These are phyloP conservation scores for Ceratobasidium sp. DNA, from an alignment of 1,284 basidiomycete genomes.

Conservation along the genomic window DNA sequence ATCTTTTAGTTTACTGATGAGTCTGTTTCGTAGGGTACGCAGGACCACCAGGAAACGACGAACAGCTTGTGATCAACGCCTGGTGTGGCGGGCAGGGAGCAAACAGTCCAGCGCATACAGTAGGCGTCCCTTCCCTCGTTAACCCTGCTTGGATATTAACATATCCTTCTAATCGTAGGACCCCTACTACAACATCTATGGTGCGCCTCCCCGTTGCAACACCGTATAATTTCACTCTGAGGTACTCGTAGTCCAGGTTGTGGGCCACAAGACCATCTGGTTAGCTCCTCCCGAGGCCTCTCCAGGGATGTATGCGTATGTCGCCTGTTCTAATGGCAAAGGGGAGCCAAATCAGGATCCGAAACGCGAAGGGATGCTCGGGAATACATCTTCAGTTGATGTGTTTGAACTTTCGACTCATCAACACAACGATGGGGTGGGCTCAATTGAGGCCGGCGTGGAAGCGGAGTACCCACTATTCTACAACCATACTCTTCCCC, in stretches of 20 bases:
- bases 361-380: slow-evolving; percentile 46
- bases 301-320: slow-evolving; percentile 59
- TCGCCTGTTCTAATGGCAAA: slow-evolving; percentile 36
- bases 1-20: no score
- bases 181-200: slow-evolving; percentile 91
- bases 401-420: slow-evolving; percentile 59
- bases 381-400: slow-evolving; percentile 72
- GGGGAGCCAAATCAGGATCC: slow-evolving; percentile 43
- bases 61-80: slow-evolving; percentile 76
- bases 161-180: slow-evolving; percentile 62
- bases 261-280: slow-evolving; percentile 92
- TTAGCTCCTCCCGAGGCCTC: slow-evolving; percentile 74
- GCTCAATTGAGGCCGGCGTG: not conserved
- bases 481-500: slow-evolving; percentile 58
- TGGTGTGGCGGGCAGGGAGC: slow-evolving; percentile 87
- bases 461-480: slow-evolving; percentile 28
- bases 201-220: slow-evolving; percentile 54
- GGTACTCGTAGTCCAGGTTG: slow-evolving; percentile 72
- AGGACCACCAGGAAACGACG: slow-evolving; percentile 68
- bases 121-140: slow-evolving; percentile 51
- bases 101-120: slow-evolving; percentile 89
- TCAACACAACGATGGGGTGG: slow-evolving; percentile 41
- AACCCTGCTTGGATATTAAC: slow-evolving; percentile 17
- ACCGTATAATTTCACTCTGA: slow-evolving; percentile 29
- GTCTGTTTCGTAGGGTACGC: not conserved